Evolutionary conservation across 305 asterid genomes (phyloP).

Genomic region (Fraxinus angustifolia): DNA sequence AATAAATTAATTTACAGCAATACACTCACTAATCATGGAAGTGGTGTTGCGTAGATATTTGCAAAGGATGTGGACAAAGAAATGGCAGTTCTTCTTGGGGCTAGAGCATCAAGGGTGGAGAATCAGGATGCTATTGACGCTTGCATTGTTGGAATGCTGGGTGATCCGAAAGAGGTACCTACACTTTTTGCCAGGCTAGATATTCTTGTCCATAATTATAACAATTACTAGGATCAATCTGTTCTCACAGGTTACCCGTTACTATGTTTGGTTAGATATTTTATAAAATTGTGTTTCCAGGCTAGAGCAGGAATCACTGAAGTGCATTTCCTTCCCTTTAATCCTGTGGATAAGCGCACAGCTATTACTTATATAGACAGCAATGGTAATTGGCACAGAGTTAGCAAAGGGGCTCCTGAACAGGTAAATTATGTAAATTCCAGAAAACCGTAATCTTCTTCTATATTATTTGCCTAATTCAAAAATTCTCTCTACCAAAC

Average conservation of each 20-base stretch:
- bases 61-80: conserved; percentile 59
- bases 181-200: background rate
- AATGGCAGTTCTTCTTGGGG: conserved; percentile 54
- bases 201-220: background rate
- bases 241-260: background rate
- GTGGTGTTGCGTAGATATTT: conserved; percentile 37
- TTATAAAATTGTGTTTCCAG: conserved; percentile 15
- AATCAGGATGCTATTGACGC: conserved; percentile 95
- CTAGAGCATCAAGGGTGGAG: conserved; percentile 89
- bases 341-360: conserved; percentile 57
- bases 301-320: conserved; percentile 58
- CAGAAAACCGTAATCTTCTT: background rate
- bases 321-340: conserved; percentile 49
- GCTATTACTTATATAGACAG: conserved; percentile 45
- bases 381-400: conserved; percentile 47
- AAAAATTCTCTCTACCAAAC: background rate
- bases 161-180: conserved; percentile 77
- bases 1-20: background rate
- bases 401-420: conserved; percentile 62
- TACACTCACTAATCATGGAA: background rate
- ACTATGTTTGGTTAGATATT: background rate
- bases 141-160: conserved; percentile 80
- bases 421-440: conserved; percentile 28
- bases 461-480: background rate
- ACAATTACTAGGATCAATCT: background rate